Evolutionary conservation across 441 rosid species (phyloP), one percentile per base, ranked within the genome.

Genomic region (Omphalea diandra): DNA sequence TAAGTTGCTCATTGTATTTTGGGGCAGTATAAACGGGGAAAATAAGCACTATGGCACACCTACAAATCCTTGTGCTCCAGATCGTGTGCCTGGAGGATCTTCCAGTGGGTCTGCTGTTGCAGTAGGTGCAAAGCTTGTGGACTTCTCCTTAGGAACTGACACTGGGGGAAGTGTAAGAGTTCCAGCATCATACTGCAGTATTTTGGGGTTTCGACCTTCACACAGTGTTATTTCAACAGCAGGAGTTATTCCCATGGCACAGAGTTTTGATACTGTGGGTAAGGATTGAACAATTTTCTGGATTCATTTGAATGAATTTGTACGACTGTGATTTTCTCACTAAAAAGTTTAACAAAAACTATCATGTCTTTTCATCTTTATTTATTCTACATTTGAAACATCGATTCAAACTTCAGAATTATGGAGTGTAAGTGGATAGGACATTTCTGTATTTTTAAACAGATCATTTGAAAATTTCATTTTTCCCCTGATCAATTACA

Each of bases 21-120:
- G 26, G 38, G 66, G 55, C 87, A 95, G 98, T 73, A 90, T 95
- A 63, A 80, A 88, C 62, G 99, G 98, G 67, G 97, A 93, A 84
- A 95, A 95, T 79, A 76, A 59, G 36, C 97, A 95, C 70, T 90
- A 93, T 29, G 97, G 98, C 57, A 90, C 99, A 36, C 99, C 99
- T 31, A 73, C n/a, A 67, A 95, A 95, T 79, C 98, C 97, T 35
- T 79, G 87, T 83, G 92, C 97, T 76, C 81, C 77, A 0, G 90
- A 83, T 70, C 81, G 90, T 8, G 89, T 89, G 17, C 99, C 98
- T 33, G 98, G 97, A 26, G 99, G 99, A 77, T 95, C 99, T 57
- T 95, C 98, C 11, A 95, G 98, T 77, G 98, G 98, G 54, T 93
- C 98, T 71, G 98, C 98, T 29, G 99, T 90, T 61, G 94, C 93